Evolutionary conservation across 202 grass and related monocot genomes (phyloP), one percentile per base, ranked within the genome.

Genomic region (Brachypodium distachyon): DNA sequence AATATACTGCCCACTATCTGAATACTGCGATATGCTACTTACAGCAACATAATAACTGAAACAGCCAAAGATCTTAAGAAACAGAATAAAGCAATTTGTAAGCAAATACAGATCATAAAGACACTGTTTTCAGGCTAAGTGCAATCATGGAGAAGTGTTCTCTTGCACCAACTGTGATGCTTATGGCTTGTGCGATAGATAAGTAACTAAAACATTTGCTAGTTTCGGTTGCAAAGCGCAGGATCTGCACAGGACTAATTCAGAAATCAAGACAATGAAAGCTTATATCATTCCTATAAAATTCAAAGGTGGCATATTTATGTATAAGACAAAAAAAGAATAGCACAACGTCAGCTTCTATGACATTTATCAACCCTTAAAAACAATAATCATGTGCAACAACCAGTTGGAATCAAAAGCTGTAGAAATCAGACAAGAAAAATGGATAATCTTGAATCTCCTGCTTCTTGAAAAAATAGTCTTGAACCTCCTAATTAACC

Each of bases 371-470:
- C 62, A 18, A 21, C 26, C 33, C 25, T 38, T 54, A 12, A 19
- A 74, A 32, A 18, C 40, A 34, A 22, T 4, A 34, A 62, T 11
- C 78, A 81, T 86, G 53, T 81, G 67, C 59, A 67, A 6, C 10
- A 65, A n/a, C n/a, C n/a, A n/a, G n/a, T n/a, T n/a, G 18, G 28
- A 76, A 70, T 14, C 18, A 53, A 54, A 5, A 18, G 29, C 18
- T 80, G 37, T 9, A 70, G 28, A 9, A 79, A 80, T 70, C 43
- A 62, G 68, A 75, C 43, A 72, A 82, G 69, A 67, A 41, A 62
- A 70, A 84, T 49, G 76, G 61, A 79, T 36, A 46, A 1, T 40
- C 51, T 83, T 36, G 36, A 26, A 69, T 53, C 23, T 29, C 61
- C 31, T 25, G n/a, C n/a, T n/a, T n/a, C 32, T 58, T 32, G 55